These are phyloP conservation scores for Inga oerstediana DNA, from an alignment of 306 rosid genomes.

Conservation along the genomic window DNA sequence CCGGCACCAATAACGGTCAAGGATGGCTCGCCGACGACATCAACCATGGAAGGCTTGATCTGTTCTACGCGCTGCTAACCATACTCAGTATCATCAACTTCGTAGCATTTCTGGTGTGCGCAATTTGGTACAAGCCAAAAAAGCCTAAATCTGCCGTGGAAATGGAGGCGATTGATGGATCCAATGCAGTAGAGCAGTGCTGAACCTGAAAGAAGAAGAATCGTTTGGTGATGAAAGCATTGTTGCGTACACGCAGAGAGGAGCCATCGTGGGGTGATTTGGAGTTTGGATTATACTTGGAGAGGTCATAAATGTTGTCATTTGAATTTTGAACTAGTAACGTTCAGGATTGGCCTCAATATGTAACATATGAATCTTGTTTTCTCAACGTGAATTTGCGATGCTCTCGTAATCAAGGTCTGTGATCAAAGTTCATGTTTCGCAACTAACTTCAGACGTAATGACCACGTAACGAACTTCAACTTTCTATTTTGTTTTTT, in stretches of 20 bases:
- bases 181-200: constrained; percentile 52
- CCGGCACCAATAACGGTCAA: constrained; percentile 52
- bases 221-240: not conserved
- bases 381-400: not conserved
- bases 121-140: constrained; percentile 66
- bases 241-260: not conserved
- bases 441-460: not conserved
- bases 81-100: constrained; percentile 62
- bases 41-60: constrained; percentile 78
- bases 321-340: constrained; percentile 15
- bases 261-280: constrained; percentile 18
- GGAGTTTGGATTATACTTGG: constrained; percentile 9
- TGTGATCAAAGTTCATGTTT: not conserved
- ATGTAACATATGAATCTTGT: constrained; percentile 16
- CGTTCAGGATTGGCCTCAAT: constrained; percentile 27
- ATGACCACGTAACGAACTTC: no score
- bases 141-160: constrained; percentile 46
- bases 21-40: constrained; percentile 90
- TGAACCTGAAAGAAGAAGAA: constrained; percentile 30
- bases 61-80: constrained; percentile 75
- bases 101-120: constrained; percentile 58
- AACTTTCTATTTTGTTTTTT: no score
- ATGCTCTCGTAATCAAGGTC: not conserved
- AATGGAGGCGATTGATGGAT: constrained; percentile 43
- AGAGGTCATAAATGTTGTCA: not conserved